Conservation (phyloP, 148 eudicot genomes). For the Dysphania ambrosioides region DNA sequence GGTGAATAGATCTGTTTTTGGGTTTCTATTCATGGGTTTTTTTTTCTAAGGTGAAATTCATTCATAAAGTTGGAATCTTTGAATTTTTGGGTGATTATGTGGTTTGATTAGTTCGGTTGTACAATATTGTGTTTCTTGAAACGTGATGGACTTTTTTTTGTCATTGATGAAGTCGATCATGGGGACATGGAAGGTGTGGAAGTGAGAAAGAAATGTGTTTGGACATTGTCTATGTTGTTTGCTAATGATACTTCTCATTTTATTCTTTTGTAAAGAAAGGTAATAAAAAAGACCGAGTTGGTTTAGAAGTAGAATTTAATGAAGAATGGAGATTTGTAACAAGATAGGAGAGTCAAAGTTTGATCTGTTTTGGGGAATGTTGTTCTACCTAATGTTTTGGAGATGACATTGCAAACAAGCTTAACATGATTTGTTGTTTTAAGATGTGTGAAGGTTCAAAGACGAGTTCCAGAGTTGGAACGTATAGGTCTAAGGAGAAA, state of each 20-base stretch:
- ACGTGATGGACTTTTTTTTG: neutral
- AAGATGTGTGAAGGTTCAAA: too few species aligned
- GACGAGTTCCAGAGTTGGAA: too few species aligned
- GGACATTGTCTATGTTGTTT: neutral
- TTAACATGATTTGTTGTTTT: too few species aligned
- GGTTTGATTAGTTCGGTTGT: neutral
- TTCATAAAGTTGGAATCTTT: neutral
- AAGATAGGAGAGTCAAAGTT: neutral
- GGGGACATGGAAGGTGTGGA: neutral
- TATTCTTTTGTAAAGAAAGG: too few species aligned
- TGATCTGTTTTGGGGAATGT: neutral
- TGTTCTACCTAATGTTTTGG: too few species aligned
- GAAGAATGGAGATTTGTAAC: neutral
- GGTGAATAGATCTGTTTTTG: neutral
- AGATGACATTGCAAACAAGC: too few species aligned
- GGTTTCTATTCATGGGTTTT: neutral
- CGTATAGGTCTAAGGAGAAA: too few species aligned
- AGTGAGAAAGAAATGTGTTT: slow-evolving; percentile 7
- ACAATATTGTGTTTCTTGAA: neutral
- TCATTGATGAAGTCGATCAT: neutral
- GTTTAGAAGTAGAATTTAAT: neutral
- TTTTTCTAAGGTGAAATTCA: neutral
- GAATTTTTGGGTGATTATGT: neutral
- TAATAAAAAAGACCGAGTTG: too few species aligned
- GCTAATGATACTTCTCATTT: too few species aligned